These are phyloP conservation scores for Helotiales sp. DNA, from an alignment of 2,329 filamentous ascomycete species.

Conservation along the genomic window DNA sequence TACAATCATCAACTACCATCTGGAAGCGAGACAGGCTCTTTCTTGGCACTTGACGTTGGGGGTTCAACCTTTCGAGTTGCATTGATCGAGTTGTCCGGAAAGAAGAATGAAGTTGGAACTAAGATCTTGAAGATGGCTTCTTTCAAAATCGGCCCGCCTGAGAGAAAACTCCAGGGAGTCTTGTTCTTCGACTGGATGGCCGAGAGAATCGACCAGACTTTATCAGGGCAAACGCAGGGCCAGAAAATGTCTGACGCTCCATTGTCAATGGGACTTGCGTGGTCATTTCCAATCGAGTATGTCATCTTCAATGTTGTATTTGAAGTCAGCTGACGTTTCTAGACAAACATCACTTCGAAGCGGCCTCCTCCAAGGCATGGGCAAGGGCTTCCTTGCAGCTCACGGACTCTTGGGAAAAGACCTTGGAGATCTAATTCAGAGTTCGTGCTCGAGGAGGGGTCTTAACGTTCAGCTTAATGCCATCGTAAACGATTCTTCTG, in stretches of 20 bases:
- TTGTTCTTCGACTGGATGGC: slow-evolving; percentile 74
- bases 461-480: slow-evolving; percentile 62
- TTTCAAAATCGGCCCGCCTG: slow-evolving; percentile 59
- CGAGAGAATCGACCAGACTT: slow-evolving; percentile 60
- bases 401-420: slow-evolving; percentile 63
- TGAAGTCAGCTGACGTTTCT: slow-evolving; percentile 36
- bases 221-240: slow-evolving; percentile 51
- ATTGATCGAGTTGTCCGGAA: slow-evolving; percentile 62
- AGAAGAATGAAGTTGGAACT: slow-evolving; percentile 49
- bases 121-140: slow-evolving; percentile 59
- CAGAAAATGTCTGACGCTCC: slow-evolving; percentile 46
- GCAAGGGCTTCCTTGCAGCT: slow-evolving; percentile 67
- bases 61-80: slow-evolving; percentile 71
- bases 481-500: slow-evolving; percentile 71
- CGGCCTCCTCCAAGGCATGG: slow-evolving; percentile 65
- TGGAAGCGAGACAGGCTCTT: slow-evolving; percentile 64
- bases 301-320: slow-evolving; percentile 39
- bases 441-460: slow-evolving; percentile 52
- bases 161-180: slow-evolving; percentile 62
- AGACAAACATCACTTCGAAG: slow-evolving; percentile 68
- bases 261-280: slow-evolving; percentile 65
- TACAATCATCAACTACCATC: slow-evolving; percentile 68
- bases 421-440: slow-evolving; percentile 61
- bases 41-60: slow-evolving; percentile 69
- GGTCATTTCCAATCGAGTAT: slow-evolving; percentile 74